A percentile compares a stretch with the other conserved stretches of the same genome.
Conservation (phyloP, 2,329 filamentous ascomycete genomes). For the Fusarium transvaalense region DNA sequence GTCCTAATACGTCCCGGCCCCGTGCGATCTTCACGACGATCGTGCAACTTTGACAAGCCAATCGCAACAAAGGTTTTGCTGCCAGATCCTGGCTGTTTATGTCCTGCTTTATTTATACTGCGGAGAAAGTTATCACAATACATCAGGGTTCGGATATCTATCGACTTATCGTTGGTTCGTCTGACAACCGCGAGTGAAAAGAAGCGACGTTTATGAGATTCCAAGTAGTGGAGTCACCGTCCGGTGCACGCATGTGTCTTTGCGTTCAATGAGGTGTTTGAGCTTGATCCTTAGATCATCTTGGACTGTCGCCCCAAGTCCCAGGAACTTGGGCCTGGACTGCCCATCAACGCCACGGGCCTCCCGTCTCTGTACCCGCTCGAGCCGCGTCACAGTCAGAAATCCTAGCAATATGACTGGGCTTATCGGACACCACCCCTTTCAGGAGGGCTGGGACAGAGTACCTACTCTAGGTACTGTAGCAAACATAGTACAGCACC, state of each 20-base stretch:
- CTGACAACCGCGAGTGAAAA: constrained; percentile 10
- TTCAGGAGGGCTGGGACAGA: constrained; percentile 24
- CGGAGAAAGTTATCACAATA: constrained; percentile 18
- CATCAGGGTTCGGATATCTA: constrained; percentile 16
- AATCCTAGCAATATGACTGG: constrained; percentile 30
- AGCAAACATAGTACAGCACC: constrained; percentile 28
- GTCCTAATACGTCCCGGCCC: constrained; percentile 46
- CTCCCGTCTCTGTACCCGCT: constrained; percentile 46
- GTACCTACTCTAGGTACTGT: neutral
- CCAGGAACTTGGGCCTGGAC: constrained; percentile 48
- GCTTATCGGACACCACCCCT: constrained; percentile 29
- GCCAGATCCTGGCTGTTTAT: constrained; percentile 38
- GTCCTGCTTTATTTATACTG: constrained; percentile 26
- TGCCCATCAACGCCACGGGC: constrained; percentile 45
- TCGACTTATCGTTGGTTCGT: constrained; percentile 16
- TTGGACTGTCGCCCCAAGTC: constrained; percentile 34
- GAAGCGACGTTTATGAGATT: neutral
- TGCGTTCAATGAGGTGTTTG: constrained; percentile 29
- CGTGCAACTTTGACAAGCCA: constrained; percentile 50
- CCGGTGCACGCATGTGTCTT: constrained; percentile 12
- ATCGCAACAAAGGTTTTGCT: constrained; percentile 51
- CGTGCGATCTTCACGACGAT: constrained; percentile 48
- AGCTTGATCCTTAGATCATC: constrained; percentile 19
- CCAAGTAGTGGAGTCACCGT: constrained; percentile 8
- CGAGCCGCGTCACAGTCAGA: constrained; percentile 41